Conservation (phyloP, 176 grass and related monocot genomes). For the Cenchrus fungigraminus region DNA sequence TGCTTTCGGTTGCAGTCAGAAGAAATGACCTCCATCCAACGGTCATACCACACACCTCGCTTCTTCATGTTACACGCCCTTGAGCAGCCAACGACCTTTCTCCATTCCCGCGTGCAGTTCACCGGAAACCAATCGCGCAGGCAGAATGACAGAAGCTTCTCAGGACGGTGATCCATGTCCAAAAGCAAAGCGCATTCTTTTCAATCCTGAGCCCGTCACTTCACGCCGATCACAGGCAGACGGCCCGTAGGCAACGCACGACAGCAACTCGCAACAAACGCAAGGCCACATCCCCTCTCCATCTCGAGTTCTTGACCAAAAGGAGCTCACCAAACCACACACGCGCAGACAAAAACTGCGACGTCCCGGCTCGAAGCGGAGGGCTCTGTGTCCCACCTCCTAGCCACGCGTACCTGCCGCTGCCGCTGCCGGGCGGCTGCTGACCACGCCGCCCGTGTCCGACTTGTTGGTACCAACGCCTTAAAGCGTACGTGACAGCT, state of each 20-base stretch:
- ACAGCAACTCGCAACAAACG: slow-evolving; percentile 26
- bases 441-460: slow-evolving; percentile 18
- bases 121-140: slow-evolving; percentile 1
- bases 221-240: slow-evolving; percentile 14
- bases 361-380: slow-evolving; percentile 11
- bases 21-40: not conserved
- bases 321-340: not conserved
- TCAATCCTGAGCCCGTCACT: not conserved
- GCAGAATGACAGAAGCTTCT: slow-evolving; percentile 24
- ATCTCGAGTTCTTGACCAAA: slow-evolving; percentile 30
- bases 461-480: slow-evolving; percentile 3
- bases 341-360: not conserved
- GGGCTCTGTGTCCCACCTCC: slow-evolving; percentile 26
- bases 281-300: slow-evolving; percentile 15
- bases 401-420: slow-evolving; percentile 20
- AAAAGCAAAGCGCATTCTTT: slow-evolving; percentile 9
- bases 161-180: not conserved
- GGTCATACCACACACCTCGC: not conserved
- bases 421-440: slow-evolving; percentile 10
- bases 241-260: not conserved
- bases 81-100: slow-evolving; percentile 9
- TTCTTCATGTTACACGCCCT: not conserved
- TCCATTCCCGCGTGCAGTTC: slow-evolving; percentile 14
- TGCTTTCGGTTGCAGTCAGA: slow-evolving; percentile 18
- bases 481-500: slow-evolving; percentile 46